These are phyloP conservation scores for Arachis monticola DNA, from an alignment of 331 rosid genomes.

Conservation along the genomic window DNA sequence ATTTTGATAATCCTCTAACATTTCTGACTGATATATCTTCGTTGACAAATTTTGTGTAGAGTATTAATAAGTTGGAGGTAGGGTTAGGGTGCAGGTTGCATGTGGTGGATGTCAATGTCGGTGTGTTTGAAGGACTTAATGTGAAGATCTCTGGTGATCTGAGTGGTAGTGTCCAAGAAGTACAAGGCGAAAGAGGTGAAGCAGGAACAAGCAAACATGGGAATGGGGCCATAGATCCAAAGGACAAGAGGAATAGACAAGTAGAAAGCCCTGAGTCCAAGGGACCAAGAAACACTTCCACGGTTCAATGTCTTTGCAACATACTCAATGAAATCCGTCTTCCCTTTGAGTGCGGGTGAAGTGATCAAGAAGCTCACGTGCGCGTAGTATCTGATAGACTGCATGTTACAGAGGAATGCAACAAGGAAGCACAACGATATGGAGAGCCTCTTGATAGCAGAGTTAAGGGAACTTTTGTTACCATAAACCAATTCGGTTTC, in stretches of 20 bases:
- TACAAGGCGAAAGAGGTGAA: constrained; percentile 60
- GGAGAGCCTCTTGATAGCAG: constrained; percentile 70
- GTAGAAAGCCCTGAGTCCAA: constrained; percentile 82
- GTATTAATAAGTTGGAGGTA: no score
- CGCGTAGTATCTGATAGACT: constrained; percentile 84
- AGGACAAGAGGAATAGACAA: constrained; percentile 81
- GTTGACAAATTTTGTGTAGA: no score
- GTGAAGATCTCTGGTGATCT: constrained; percentile 75
- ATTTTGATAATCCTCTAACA: no score
- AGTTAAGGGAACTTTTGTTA: constrained; percentile 49
- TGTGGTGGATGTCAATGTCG: constrained; percentile 10
- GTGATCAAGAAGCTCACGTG: constrained; percentile 87
- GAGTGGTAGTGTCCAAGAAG: constrained; percentile 86
- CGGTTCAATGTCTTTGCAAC: constrained; percentile 70
- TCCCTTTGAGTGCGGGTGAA: constrained; percentile 60
- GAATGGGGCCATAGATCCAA: constrained; percentile 92
- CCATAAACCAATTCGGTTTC: constrained; percentile 56
- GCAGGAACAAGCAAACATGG: constrained; percentile 74
- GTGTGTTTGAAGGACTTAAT: constrained; percentile 47
- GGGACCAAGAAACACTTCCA: constrained; percentile 81
- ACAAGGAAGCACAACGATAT: constrained; percentile 79
- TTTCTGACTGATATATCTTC: no score
- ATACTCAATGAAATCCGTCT: constrained; percentile 49
- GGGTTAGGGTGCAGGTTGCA: constrained; percentile 12
- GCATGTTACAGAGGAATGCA: constrained; percentile 85